A percentile compares a stretch with the other conserved stretches of the same genome.
These are phyloP conservation scores for Cercospora sesami DNA, from an alignment of 2,329 filamentous ascomycete species.

Conservation along the genomic window DNA sequence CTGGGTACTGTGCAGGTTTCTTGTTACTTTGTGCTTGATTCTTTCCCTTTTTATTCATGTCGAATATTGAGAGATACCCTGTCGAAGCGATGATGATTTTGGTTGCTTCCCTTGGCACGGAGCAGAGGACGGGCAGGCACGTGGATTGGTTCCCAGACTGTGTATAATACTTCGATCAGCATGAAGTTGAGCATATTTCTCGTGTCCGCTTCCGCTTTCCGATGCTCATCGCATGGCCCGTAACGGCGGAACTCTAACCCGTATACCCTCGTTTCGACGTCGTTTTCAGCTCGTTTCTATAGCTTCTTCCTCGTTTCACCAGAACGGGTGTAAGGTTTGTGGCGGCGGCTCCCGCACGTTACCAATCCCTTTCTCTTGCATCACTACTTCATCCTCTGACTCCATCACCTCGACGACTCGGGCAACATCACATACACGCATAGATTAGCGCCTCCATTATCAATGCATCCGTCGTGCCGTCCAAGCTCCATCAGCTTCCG, in stretches of 20 bases:
- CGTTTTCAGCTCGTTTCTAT: neutral
- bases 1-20: neutral
- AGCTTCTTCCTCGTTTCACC: neutral
- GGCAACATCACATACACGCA: neutral
- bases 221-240: neutral
- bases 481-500: neutral
- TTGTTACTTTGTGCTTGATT: neutral
- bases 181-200: neutral
- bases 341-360: neutral
- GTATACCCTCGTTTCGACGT: neutral
- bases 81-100: neutral
- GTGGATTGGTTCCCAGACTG: neutral
- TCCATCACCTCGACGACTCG: neutral
- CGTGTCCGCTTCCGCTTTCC: neutral
- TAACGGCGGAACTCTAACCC: neutral
- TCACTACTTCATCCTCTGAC: neutral
- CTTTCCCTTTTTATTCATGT: neutral
- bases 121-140: neutral
- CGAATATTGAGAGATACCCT: slow-evolving; percentile 2
- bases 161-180: neutral
- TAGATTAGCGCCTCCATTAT: neutral
- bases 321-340: neutral
- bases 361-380: neutral
- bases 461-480: neutral
- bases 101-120: neutral